Evolutionary conservation across 805 yeast genomes (phyloP), one percentile per base, ranked within the genome.

Genomic region (Saturnispora quitensis): DNA sequence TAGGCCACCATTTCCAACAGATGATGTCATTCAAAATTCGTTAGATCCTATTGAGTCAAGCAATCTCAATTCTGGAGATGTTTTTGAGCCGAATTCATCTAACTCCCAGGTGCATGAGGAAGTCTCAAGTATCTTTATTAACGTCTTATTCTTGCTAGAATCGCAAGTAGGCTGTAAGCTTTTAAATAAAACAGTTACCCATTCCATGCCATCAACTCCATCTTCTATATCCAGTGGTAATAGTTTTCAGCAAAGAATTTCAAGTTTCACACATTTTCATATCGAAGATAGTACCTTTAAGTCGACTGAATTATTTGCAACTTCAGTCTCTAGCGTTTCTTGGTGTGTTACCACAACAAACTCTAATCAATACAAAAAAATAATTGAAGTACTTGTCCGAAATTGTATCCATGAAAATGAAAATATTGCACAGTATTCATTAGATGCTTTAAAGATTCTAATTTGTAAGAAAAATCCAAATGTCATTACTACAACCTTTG

Each of bases 1-100:
- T 43, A 70, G 78, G 51, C 97, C 97, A 0, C 73, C 74, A 1
- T 91, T 89, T 65, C 97, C 96, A 27, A 71, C 79, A 3, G 81
- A 78, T 54, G 76, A 73, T 42, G 71, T 72, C 1, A 61, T 73
- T 22, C 65, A 61, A 36, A 59, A 64, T 17, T 62, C 68, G 1
- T 48, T 67, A 15, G 70, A 66, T 50, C 70, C 69, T 9, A 56
- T 64, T 55, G 69, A 66, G 40, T 66, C 63, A 33, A 60, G 65
- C 53, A 64, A 62, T 46, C 59, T 56, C 25, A 48, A 52, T 24
- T 45, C 48, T 10, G 73, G 68, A 27, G 74, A 75, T 50, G 73
- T 75, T 20, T 71, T 73, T 52, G 76, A 74, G 18, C 66, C 65
- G 36, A 68, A 68, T 40, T 61, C 76, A 1, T 76, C 77, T 22